phyloP scores from a whole-genome alignment of 805 yeast genomes.

The Schizosaccharomyces osmophilus region DNA sequence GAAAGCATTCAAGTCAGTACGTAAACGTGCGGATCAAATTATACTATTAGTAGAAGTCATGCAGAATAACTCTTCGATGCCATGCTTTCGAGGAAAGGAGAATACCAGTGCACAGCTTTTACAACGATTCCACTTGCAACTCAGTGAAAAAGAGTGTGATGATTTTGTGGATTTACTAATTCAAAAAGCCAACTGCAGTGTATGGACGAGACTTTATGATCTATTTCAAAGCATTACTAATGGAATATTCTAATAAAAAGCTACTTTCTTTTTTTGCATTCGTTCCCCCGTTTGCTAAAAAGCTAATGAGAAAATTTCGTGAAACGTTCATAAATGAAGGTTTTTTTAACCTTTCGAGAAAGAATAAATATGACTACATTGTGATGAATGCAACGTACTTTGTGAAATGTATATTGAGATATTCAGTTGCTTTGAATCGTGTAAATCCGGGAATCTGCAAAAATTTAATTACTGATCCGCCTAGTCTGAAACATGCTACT shows the following conservation, averaged over 20 bases:
- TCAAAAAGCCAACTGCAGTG: constrained; percentile 60
- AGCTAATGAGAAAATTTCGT: not conserved
- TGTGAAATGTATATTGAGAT: too few relatives aligned
- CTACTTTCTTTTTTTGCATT: not conserved
- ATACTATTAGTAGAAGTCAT: constrained; percentile 72
- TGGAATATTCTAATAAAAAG: constrained; percentile 39
- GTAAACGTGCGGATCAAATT: constrained; percentile 50
- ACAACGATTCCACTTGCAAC: constrained; percentile 59
- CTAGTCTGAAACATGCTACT: too few relatives aligned
- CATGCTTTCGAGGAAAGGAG: constrained; percentile 76
- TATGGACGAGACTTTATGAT: constrained; percentile 79
- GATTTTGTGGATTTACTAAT: constrained; percentile 58
- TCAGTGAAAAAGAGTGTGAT: constrained; percentile 49
- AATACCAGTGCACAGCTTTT: constrained; percentile 54
- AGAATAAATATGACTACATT: not conserved
- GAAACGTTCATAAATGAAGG: not conserved
- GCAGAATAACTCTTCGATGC: constrained; percentile 66
- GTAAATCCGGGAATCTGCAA: too few relatives aligned
- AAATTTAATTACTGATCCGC: too few relatives aligned
- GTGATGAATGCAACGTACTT: too few relatives aligned
- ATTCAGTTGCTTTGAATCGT: too few relatives aligned
- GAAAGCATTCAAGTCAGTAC: constrained; percentile 45
- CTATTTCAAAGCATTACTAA: constrained; percentile 87
- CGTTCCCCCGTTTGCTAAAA: not conserved
- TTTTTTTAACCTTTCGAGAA: not conserved